A percentile compares a stretch with the other conserved stretches of the same genome.
Evolutionary conservation across 2,329 filamentous ascomycete genomes (phyloP).

Genomic region (Trichoderma citrinoviride): DNA sequence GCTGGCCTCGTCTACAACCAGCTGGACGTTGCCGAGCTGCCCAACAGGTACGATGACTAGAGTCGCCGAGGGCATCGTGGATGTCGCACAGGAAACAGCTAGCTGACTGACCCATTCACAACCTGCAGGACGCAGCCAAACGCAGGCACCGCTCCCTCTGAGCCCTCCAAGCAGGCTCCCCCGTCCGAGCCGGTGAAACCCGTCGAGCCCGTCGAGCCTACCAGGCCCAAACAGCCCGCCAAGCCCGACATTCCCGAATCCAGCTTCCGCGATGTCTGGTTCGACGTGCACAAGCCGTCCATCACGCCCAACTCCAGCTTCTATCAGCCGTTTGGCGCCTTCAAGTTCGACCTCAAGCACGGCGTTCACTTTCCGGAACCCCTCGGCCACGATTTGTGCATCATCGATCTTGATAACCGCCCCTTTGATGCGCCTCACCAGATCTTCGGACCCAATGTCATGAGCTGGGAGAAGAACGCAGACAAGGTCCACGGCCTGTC

Average conservation of each 20-base stretch:
- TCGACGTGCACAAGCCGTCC: slow-evolving; percentile 35
- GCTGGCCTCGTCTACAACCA: slow-evolving; percentile 36
- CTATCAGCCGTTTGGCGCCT: slow-evolving; percentile 36
- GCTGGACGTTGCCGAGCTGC: slow-evolving; percentile 31
- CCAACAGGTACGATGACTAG: slow-evolving; percentile 23
- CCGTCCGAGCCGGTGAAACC: background rate
- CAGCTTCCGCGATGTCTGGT: slow-evolving; percentile 33
- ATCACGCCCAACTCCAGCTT: slow-evolving; percentile 28
- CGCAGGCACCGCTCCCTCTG: background rate
- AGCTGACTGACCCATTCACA: background rate
- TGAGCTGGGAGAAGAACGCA: slow-evolving; percentile 39
- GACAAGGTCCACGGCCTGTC: slow-evolving; percentile 38
- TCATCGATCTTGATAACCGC: slow-evolving; percentile 46
- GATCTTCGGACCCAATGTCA: slow-evolving; percentile 36
- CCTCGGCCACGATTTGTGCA: slow-evolving; percentile 42
- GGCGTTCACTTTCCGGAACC: slow-evolving; percentile 34
- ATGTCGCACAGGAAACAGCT: background rate
- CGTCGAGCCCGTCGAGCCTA: background rate
- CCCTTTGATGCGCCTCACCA: slow-evolving; percentile 37
- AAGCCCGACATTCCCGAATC: background rate
- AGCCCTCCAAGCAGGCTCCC: background rate
- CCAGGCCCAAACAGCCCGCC: background rate
- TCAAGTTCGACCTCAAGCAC: slow-evolving; percentile 34
- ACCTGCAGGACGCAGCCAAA: slow-evolving; percentile 7
- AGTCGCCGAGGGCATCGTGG: background rate